Evolutionary conservation across 2,329 filamentous ascomycete species (phyloP).

Genomic region (Epicoccum nigrum): DNA sequence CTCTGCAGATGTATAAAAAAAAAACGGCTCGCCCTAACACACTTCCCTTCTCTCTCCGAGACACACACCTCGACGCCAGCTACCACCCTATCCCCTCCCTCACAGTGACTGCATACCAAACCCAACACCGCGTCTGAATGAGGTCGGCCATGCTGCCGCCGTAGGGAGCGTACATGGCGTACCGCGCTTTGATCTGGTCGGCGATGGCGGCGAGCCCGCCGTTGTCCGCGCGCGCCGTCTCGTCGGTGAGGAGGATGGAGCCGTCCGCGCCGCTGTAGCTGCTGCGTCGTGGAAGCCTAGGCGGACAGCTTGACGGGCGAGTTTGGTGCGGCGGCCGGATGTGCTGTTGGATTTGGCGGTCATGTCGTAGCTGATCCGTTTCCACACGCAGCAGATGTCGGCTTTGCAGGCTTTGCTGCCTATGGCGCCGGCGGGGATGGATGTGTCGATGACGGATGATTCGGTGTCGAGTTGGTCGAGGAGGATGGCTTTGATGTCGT

Average conservation of each 20-base stretch:
- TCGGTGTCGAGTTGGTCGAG: constrained; percentile 24
- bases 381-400: constrained; percentile 37
- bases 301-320: constrained; percentile 27
- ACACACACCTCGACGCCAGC: too few relatives aligned
- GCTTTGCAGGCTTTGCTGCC: constrained; percentile 26
- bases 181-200: constrained; percentile 9
- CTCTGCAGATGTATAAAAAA: too few relatives aligned
- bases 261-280: constrained; percentile 28
- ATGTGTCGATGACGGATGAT: constrained; percentile 11
- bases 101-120: too few relatives aligned
- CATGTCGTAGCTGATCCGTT: constrained; percentile 25
- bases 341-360: constrained; percentile 23
- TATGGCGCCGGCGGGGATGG: constrained; percentile 15
- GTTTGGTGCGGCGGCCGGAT: constrained; percentile 31
- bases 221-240: constrained; percentile 29
- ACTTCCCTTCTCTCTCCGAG: too few relatives aligned
- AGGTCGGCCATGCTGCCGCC: constrained; percentile 43
- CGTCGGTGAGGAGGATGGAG: constrained; percentile 26
- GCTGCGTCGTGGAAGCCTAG: constrained; percentile 40
- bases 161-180: constrained; percentile 19
- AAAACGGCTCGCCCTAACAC: too few relatives aligned
- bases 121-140: constrained; percentile 44
- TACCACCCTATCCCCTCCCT: too few relatives aligned
- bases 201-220: constrained; percentile 30
- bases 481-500: constrained; percentile 30